These are phyloP conservation scores for Fusarium burgessii DNA, from an alignment of 2,329 filamentous ascomycete species.

Conservation along the genomic window DNA sequence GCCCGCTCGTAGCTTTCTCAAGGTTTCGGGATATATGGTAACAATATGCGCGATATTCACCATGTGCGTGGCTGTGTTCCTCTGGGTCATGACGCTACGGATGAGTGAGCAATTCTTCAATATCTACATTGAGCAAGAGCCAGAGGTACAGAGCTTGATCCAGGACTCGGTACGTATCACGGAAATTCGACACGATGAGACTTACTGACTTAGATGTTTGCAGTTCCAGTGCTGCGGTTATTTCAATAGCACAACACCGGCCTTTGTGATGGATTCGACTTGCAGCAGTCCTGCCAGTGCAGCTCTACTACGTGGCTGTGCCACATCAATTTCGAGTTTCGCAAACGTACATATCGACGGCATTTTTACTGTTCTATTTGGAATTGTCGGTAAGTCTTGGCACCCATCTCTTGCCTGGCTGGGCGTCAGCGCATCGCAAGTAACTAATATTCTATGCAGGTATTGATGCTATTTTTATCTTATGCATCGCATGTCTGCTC, in stretches of 20 bases:
- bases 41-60: slow-evolving; percentile 73
- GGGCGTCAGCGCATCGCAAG: neutral
- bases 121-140: slow-evolving; percentile 70
- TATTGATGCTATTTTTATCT: slow-evolving; percentile 74
- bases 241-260: slow-evolving; percentile 76
- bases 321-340: slow-evolving; percentile 74
- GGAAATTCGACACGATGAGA: neutral
- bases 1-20: slow-evolving; percentile 76
- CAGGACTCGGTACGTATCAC: slow-evolving; percentile 71
- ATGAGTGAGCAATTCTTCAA: slow-evolving; percentile 71
- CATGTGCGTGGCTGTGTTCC: slow-evolving; percentile 71
- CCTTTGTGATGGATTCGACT: slow-evolving; percentile 75
- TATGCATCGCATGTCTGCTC: slow-evolving; percentile 79
- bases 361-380: slow-evolving; percentile 84
- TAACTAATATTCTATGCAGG: slow-evolving; percentile 50
- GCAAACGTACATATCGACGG: slow-evolving; percentile 78
- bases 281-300: slow-evolving; percentile 79
- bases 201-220: neutral
- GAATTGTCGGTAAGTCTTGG: slow-evolving; percentile 73
- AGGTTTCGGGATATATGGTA: slow-evolving; percentile 74
- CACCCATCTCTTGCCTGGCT: neutral
- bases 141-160: slow-evolving; percentile 73
- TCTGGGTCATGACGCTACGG: slow-evolving; percentile 80
- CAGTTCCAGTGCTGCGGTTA: slow-evolving; percentile 87
- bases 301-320: slow-evolving; percentile 76